A percentile compares a stretch with the other conserved stretches of the same genome.
Conservation (phyloP, 78 protist genomes). For the Emiliania huxleyi region DNA sequence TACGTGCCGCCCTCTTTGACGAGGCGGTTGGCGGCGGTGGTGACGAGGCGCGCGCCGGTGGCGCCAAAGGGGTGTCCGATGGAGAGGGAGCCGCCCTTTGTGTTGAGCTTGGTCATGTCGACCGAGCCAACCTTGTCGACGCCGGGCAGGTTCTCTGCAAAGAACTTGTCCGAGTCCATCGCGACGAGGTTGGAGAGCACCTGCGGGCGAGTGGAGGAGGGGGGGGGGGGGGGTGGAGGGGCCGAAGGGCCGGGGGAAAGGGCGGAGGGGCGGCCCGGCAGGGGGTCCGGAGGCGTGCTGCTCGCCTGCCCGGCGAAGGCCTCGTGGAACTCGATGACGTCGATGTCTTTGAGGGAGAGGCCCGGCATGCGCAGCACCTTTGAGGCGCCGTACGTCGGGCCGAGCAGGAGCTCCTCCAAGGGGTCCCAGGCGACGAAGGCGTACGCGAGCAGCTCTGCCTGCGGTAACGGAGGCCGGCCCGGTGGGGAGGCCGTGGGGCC, state of each 20-base stretch:
- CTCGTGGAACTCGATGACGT: conserved; percentile 78
- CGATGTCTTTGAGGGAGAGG: conserved; percentile 60
- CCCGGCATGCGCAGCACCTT: conserved; percentile 36
- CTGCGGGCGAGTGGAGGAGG: neutral
- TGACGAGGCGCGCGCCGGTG: conserved; percentile 55
- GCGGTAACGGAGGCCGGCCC: no score
- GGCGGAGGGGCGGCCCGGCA: no score
- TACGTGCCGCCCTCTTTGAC: conserved; percentile 2
- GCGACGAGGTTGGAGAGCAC: conserved; percentile 63
- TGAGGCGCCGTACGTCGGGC: conserved; percentile 61
- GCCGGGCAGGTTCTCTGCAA: neutral
- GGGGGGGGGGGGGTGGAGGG: no score
- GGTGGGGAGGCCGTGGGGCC: no score
- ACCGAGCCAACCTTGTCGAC: neutral
- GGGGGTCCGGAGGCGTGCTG: no score
- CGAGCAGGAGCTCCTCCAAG: conserved; percentile 64
- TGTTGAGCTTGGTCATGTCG: conserved; percentile 53
- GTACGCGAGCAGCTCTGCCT: conserved; percentile 32
- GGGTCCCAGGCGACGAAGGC: conserved; percentile 67
- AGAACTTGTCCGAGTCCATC: conserved; percentile 52
- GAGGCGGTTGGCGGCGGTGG: conserved; percentile 43
- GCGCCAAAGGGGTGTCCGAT: conserved; percentile 76
- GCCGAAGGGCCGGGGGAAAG: no score
- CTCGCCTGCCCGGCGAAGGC: conserved; percentile 79
- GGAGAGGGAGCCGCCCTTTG: conserved; percentile 70